These are phyloP conservation scores for Laburnicola sp. DNA, from an alignment of 2,329 filamentous ascomycete genomes.

Conservation along the genomic window DNA sequence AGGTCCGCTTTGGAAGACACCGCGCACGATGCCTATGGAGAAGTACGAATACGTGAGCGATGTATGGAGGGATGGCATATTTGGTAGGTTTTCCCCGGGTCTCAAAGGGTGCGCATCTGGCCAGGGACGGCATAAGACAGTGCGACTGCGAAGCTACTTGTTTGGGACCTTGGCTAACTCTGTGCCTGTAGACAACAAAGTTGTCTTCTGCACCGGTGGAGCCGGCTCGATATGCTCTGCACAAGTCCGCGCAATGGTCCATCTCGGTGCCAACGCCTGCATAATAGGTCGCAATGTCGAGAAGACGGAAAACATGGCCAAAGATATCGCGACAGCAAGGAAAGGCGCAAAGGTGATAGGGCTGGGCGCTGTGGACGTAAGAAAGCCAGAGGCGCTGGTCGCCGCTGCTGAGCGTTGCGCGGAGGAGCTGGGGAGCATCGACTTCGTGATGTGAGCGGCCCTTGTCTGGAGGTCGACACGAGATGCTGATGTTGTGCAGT, in stretches of 20 bases:
- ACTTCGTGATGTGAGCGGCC: slow-evolving; percentile 78
- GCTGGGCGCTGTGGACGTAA: slow-evolving; percentile 74
- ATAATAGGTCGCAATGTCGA: slow-evolving; percentile 88
- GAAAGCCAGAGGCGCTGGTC: slow-evolving; percentile 65
- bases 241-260: slow-evolving; percentile 87
- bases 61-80: slow-evolving; percentile 85
- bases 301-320: slow-evolving; percentile 81
- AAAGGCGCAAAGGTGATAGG: slow-evolving; percentile 82
- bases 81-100: slow-evolving; percentile 60
- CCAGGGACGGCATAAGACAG: neutral
- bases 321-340: slow-evolving; percentile 78
- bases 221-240: slow-evolving; percentile 92
- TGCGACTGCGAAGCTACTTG: neutral
- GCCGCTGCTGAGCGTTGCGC: slow-evolving; percentile 78
- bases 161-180: slow-evolving; percentile 7
- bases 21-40: slow-evolving; percentile 64
- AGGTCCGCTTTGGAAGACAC: slow-evolving; percentile 20
- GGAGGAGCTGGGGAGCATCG: slow-evolving; percentile 81
- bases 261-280: slow-evolving; percentile 89
- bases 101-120: neutral
- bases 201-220: slow-evolving; percentile 93
- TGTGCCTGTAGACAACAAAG: slow-evolving; percentile 68
- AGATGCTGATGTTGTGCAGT: slow-evolving; percentile 50
- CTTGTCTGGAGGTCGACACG: slow-evolving; percentile 13
- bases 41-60: slow-evolving; percentile 77